These are phyloP conservation scores for Anthracocystis walkeri DNA, from an alignment of 1,284 basidiomycete genomes.

Conservation along the genomic window DNA sequence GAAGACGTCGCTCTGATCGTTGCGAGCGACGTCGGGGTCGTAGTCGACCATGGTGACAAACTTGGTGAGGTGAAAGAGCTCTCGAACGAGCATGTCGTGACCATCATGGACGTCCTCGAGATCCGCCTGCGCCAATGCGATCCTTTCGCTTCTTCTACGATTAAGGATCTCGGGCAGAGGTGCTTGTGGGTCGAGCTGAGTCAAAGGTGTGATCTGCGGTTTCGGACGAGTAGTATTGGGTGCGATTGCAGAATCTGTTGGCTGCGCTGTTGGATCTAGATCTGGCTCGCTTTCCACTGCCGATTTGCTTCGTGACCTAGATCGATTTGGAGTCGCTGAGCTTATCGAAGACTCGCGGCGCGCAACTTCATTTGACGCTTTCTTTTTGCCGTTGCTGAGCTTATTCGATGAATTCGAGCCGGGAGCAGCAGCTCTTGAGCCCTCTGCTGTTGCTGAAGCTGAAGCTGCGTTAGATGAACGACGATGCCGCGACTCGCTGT, in stretches of 20 bases:
- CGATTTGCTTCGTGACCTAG: slow-evolving; percentile 40
- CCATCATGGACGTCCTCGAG: slow-evolving; percentile 53
- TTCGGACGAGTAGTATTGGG: slow-evolving; percentile 5
- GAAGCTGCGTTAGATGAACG: slow-evolving; percentile 1
- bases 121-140: slow-evolving; percentile 37
- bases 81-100: slow-evolving; percentile 62
- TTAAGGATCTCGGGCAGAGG: slow-evolving; percentile 38
- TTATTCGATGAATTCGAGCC: slow-evolving; percentile 1
- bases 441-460: slow-evolving; percentile 15
- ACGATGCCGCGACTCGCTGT: slow-evolving; percentile 15
- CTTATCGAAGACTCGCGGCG: slow-evolving; percentile 12
- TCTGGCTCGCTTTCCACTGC: slow-evolving; percentile 20
- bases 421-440: not conserved
- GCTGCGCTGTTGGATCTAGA: not conserved
- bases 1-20: slow-evolving; percentile 56
- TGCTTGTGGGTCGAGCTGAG: slow-evolving; percentile 16
- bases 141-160: slow-evolving; percentile 31
- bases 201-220: slow-evolving; percentile 36
- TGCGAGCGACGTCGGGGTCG: slow-evolving; percentile 53
- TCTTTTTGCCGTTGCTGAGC: slow-evolving; percentile 12
- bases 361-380: slow-evolving; percentile 21
- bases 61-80: slow-evolving; percentile 62
- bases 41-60: slow-evolving; percentile 63
- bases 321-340: slow-evolving; percentile 16
- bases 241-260: slow-evolving; percentile 3